Percentiles rank a stretch among this genome's conserved stretches.
Evolutionary conservation across 2,329 filamentous ascomycete genomes (phyloP).

Genomic region (Lithohypha guttulata): DNA sequence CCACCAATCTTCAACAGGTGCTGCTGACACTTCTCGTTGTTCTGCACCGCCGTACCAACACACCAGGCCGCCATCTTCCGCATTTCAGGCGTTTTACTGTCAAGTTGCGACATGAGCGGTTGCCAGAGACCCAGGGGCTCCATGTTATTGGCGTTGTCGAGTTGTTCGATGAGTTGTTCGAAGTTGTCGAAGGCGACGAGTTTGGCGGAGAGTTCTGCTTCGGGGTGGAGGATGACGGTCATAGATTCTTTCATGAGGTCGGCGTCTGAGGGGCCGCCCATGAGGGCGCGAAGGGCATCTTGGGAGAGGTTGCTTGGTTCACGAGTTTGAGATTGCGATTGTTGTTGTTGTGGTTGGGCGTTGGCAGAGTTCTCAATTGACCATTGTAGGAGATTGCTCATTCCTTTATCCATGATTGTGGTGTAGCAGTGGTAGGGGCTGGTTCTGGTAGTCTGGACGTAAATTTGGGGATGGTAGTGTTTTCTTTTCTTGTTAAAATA

Average conservation of each 20-base stretch:
- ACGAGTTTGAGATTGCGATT: conserved; percentile 16
- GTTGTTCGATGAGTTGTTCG: conserved; percentile 78
- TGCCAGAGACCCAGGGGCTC: conserved; percentile 69
- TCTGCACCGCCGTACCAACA: conserved; percentile 88
- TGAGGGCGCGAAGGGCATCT: conserved; percentile 59
- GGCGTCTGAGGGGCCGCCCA: conserved; percentile 79
- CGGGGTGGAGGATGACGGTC: conserved; percentile 56
- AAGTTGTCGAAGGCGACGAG: conserved; percentile 87
- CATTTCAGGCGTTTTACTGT: conserved; percentile 58
- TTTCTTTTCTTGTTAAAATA: no score
- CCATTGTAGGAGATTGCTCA: conserved; percentile 76
- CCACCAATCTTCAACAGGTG: conserved; percentile 53
- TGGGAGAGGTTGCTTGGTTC: conserved; percentile 47
- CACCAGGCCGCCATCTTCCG: conserved; percentile 88
- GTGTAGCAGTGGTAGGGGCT: neutral
- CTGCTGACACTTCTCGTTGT: conserved; percentile 80
- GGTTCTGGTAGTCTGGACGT: no score
- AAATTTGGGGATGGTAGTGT: no score
- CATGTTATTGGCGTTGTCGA: conserved; percentile 97
- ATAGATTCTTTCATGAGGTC: conserved; percentile 85
- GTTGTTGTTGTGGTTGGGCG: conserved; percentile 12
- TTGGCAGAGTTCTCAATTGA: conserved; percentile 51
- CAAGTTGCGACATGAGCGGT: conserved; percentile 61
- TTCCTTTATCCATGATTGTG: conserved; percentile 43
- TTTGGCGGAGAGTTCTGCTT: conserved; percentile 62